Evolutionary conservation across 345 rosid species (phyloP), one percentile per base, ranked within the genome.

Genomic region (Salix exigua): DNA sequence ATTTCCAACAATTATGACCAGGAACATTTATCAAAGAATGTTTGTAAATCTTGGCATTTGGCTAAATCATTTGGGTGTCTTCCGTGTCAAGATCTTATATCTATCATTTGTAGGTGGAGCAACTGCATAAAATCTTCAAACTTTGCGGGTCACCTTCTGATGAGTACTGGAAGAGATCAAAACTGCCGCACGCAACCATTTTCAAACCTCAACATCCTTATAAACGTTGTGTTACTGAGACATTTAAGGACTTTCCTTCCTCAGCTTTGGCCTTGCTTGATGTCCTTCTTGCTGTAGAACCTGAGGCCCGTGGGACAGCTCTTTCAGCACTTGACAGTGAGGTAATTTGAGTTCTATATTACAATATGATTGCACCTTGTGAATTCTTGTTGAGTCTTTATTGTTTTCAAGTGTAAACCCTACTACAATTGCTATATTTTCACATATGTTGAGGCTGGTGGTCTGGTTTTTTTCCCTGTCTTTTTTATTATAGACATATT

Each of bases 111-210:
- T 63, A 88, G 91, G 94, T 90, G 23, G 94, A 90, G 72, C 94
- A 90, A 73, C 81, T 90, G 42, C 94, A 90, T 60, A 90, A 90
- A 82, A 87, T 90, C 74, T 90, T 90, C 74, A 90, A 90, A 78
- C 89, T 90, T 6, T 90, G 94, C 77, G 94, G 94, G 17, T 90
- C 94, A 75, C 94, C 94, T 73, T 86, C 89, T 44, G 92, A 88
- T 70, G 94, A 83, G 71, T 90, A 88, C 77, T 90, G 94, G 94
- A 87, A 83, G 79, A 85, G 70, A 76, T 88, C 91, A 18, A 88
- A 85, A 74, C 66, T 90, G 77, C 86, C 91, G 44, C 89, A 90
- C 78, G 86, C 88, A 10, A 88, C 92, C 48, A 82, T 87, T 67
- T 90, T 90, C 67, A 90, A 87, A 81, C 92, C 94, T 72, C 91